phyloP scores from a whole-genome alignment of 78 protist genomes.

The Creolimax fragrantissima region DNA sequence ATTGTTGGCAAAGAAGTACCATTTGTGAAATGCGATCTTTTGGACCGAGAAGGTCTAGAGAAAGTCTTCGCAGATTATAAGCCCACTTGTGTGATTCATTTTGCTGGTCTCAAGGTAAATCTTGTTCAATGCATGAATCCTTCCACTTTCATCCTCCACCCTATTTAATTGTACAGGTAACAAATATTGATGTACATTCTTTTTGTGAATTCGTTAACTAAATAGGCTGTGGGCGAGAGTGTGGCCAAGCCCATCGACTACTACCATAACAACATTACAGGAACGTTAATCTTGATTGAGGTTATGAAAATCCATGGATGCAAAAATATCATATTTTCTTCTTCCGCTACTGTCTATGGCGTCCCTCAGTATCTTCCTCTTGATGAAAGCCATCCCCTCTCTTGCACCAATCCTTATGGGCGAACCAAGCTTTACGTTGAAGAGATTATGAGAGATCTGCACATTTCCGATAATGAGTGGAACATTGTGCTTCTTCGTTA shows the following conservation, averaged over 20 bases:
- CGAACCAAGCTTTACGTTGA: constrained; percentile 87
- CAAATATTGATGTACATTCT: not conserved
- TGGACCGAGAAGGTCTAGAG: constrained; percentile 42
- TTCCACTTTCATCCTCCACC: not conserved
- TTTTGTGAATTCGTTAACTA: not conserved
- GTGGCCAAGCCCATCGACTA: constrained; percentile 71
- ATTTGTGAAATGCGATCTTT: constrained; percentile 45
- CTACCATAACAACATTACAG: constrained; percentile 84
- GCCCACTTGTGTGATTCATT: constrained; percentile 66
- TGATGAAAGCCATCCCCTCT: constrained; percentile 60
- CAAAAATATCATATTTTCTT: constrained; percentile 81
- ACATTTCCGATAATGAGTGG: constrained; percentile 38
- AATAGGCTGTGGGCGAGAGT: constrained; percentile 89
- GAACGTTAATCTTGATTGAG: constrained; percentile 66
- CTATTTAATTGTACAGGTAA: not conserved
- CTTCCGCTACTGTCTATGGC: constrained; percentile 97
- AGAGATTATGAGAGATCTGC: constrained; percentile 56
- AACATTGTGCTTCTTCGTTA: constrained; percentile 74
- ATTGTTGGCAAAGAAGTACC: constrained; percentile 50
- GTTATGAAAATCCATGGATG: constrained; percentile 54
- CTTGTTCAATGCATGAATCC: not conserved
- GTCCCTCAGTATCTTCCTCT: constrained; percentile 58
- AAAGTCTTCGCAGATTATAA: constrained; percentile 31
- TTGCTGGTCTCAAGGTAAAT: constrained; percentile 78
- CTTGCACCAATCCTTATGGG: constrained; percentile 90